phyloP scores from a whole-genome alignment of 2,329 filamentous ascomycete species.

The Fusarium phyllophilum region DNA sequence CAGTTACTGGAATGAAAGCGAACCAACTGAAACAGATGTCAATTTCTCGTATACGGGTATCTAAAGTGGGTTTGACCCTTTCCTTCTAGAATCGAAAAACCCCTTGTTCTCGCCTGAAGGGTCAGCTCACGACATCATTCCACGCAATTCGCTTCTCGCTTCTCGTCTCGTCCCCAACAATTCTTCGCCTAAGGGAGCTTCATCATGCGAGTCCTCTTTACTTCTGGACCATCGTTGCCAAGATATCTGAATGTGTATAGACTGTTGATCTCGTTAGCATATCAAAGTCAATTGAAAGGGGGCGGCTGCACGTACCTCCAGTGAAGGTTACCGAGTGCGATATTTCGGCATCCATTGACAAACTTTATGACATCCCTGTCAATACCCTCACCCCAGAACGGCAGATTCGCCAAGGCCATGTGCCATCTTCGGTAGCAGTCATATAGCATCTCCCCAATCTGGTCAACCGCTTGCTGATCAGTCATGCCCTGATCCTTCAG shows the following conservation, averaged over 20 bases:
- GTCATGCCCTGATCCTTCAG: constrained; percentile 21
- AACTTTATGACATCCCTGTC: constrained; percentile 26
- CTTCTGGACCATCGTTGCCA: constrained; percentile 9
- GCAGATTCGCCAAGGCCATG: constrained; percentile 11
- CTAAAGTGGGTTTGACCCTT: not conserved
- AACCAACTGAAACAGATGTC: not conserved
- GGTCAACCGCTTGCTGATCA: constrained; percentile 19
- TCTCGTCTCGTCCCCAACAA: not conserved
- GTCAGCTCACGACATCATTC: not conserved
- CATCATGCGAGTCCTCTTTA: constrained; percentile 22
- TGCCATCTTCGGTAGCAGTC: constrained; percentile 24
- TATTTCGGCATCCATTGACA: constrained; percentile 22
- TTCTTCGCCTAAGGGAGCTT: constrained; percentile 3
- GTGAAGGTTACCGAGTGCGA: constrained; percentile 16
- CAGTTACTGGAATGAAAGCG: not conserved
- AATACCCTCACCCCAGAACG: constrained; percentile 19
- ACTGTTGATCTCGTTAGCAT: not conserved
- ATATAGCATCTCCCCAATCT: constrained; percentile 23
- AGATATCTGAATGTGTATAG: constrained; percentile 16
- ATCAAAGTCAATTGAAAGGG: accelerated
- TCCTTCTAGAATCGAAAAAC: not conserved
- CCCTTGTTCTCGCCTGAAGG: not conserved
- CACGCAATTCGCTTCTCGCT: not conserved
- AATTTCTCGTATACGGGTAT: not conserved
- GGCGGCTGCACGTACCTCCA: constrained; percentile 1